Evolutionary conservation across 192 early-diverging fungal species (phyloP).

Genomic region (Jimgerdemannia flammicorona): DNA sequence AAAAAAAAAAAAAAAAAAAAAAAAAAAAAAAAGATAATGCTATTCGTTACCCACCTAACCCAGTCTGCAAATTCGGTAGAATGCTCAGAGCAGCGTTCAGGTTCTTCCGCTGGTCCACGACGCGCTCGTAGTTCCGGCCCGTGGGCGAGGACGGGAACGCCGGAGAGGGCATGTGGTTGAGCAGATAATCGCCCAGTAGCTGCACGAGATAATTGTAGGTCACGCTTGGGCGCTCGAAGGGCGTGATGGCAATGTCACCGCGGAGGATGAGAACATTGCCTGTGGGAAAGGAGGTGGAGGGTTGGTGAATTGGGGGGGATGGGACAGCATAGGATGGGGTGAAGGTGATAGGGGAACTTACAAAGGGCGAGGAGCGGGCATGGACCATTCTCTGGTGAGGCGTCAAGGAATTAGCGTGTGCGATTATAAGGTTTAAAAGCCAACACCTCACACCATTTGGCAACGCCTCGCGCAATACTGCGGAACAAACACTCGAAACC

Average conservation of each 20-base stretch:
- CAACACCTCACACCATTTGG: too few species aligned
- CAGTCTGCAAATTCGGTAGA: constrained; percentile 56
- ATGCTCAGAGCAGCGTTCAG: constrained; percentile 52
- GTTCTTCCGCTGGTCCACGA: constrained; percentile 42
- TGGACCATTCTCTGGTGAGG: too few species aligned
- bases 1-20: too few species aligned
- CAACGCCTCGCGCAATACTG: too few species aligned
- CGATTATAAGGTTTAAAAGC: too few species aligned
- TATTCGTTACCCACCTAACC: constrained; percentile 34
- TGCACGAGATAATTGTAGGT: constrained; percentile 66
- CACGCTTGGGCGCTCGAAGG: constrained; percentile 47
- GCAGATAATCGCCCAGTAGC: constrained; percentile 71
- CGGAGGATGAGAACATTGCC: constrained; percentile 79
- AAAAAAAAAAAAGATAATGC: too few species aligned
- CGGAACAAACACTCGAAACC: too few species aligned
- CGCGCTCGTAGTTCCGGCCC: constrained; percentile 6
- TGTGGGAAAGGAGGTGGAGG: constrained; percentile 3
- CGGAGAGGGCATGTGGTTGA: constrained; percentile 34
- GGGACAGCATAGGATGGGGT: too few species aligned
- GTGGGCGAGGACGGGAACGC: neutral
- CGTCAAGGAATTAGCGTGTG: too few species aligned
- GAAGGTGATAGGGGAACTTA: too few species aligned
- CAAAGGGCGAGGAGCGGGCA: too few species aligned
- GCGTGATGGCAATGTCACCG: constrained; percentile 56
- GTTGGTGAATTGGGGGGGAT: neutral